Percentiles rank a stretch among this genome's conserved stretches.
These are phyloP conservation scores for Colletotrichum sp. DNA, from an alignment of 2,329 filamentous ascomycete species.

Conservation along the genomic window DNA sequence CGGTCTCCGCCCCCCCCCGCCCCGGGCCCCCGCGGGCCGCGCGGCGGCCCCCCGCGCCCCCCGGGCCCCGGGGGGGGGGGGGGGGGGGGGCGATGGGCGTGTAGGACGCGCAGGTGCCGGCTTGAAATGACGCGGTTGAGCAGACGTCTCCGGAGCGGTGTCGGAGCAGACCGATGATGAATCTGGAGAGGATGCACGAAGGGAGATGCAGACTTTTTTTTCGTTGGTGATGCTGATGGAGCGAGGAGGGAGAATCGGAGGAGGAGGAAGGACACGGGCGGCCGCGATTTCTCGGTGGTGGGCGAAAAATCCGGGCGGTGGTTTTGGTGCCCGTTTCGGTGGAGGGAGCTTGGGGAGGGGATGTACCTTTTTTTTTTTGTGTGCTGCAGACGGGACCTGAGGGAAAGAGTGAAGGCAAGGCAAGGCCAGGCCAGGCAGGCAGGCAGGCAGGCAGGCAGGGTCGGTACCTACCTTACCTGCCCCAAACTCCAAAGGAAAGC, in stretches of 20 bases:
- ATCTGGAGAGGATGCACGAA: neutral
- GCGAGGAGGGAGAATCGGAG: neutral
- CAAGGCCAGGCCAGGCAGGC: neutral
- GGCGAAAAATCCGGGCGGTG: constrained; percentile 17
- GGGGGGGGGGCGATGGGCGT: neutral
- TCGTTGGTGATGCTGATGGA: neutral
- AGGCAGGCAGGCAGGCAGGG: neutral
- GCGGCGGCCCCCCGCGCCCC: too few relatives aligned
- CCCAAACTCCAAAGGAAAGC: neutral
- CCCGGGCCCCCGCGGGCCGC: too few relatives aligned
- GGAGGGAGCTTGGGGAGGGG: neutral
- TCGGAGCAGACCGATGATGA: neutral
- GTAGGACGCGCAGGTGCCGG: neutral
- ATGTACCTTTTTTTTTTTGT: neutral
- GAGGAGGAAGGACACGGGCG: constrained; percentile 4
- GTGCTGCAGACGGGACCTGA: neutral
- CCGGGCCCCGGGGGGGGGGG: constrained; percentile 1
- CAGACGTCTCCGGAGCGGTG: neutral
- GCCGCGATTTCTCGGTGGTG: constrained; percentile 20
- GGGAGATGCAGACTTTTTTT: neutral
- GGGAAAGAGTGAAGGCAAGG: neutral
- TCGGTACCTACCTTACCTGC: neutral
- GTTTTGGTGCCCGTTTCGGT: constrained; percentile 4
- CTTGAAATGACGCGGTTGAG: neutral
- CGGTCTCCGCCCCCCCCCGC: too few relatives aligned